Base-by-base conservation (phyloP, 2,329 filamentous ascomycete genomes). In the Neopestalotiopsis rosae region DNA sequence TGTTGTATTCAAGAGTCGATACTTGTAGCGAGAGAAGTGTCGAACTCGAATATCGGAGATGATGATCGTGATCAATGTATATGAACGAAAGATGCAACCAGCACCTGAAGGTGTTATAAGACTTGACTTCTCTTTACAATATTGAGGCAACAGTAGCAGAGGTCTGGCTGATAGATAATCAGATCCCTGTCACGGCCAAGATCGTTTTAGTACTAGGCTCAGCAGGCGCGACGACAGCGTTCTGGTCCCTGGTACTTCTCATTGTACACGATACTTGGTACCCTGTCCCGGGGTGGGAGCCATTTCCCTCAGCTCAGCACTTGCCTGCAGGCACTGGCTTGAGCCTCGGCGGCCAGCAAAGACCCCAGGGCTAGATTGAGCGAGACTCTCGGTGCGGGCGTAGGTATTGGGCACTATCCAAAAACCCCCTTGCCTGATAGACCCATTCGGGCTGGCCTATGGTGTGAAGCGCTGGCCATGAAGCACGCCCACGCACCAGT, bases 231-330 rank as follows among this genome's bases (percentile, higher is more conserved):
- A 40, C 62, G 6, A 28, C 62, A 42, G 66, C 65, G 42, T 68
- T 63, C 61, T 20, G 45, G 24, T 20, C 13, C 4, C n/a, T n/a
- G 28, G 64, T 66, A 66, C 64, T 66, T 66, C 28, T 24, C 28
- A 66, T 58, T 66, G 64, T 66, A 66, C 64, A 66, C 17, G 42
- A 24, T 74, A 71, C 72, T 71, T 74, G 28, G 57, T 9, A 40
- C 17, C 32, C 13, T 24, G 34, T 20, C 40, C 62, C 24, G 24
- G n/a, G 62, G 34, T 40, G 14, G 10, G 32, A 40, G 24, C 24
- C 17, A 61, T 30, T 24, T 13, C 24, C 10, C 10, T 9, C 24
- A 34, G 32, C 24, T 52, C 45, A 20, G 20, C n/a, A 34, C 17
- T 62, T 30, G 59, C 59, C 24, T 42, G 59, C 13, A 62, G 34